These are phyloP conservation scores for Pythium rhizo-oryzae DNA, from an alignment of 352 stramenopile genomes.

Conservation along the genomic window DNA sequence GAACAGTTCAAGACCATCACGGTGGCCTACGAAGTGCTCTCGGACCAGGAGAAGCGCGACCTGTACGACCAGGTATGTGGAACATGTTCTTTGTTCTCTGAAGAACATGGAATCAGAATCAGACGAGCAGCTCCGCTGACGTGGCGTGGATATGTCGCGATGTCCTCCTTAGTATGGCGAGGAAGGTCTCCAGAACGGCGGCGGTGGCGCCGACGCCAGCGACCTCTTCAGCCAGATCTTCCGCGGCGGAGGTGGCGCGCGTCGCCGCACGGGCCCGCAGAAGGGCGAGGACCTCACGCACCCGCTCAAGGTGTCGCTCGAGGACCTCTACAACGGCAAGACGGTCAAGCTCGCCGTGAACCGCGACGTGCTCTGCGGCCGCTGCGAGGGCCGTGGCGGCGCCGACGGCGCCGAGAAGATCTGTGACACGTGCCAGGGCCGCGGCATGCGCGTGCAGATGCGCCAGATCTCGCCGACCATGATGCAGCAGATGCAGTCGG, in stretches of 20 bases:
- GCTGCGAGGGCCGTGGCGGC: constrained; percentile 89
- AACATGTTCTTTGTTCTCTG: constrained; percentile 26
- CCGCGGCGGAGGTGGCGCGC: constrained; percentile 58
- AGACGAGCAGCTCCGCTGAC: constrained; percentile 8
- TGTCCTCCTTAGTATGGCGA: constrained; percentile 88
- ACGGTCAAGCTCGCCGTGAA: constrained; percentile 98
- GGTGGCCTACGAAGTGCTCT: constrained; percentile 97
- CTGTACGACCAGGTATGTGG: constrained; percentile 77
- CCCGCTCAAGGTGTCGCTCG: constrained; percentile 96
- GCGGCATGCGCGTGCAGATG: constrained; percentile 94
- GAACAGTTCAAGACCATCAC: constrained; percentile 92
- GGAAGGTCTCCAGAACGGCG: constrained; percentile 95
- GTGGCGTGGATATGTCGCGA: background rate
- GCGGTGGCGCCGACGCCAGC: constrained; percentile 62
- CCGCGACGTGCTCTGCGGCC: constrained; percentile 91
- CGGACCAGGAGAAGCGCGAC: constrained; percentile 90
- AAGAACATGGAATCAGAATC: constrained; percentile 47
- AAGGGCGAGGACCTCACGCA: constrained; percentile 97
- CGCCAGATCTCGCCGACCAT: constrained; percentile 98
- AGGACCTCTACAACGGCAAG: constrained; percentile 99
- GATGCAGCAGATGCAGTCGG: constrained; percentile 97
- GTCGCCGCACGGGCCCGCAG: constrained; percentile 82
- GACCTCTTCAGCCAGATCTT: constrained; percentile 99
- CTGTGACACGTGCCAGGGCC: constrained; percentile 95
- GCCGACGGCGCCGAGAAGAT: constrained; percentile 93